These are phyloP conservation scores for Larix sibirica DNA, from an alignment of 83 land plant genomes.

Conservation along the genomic window DNA sequence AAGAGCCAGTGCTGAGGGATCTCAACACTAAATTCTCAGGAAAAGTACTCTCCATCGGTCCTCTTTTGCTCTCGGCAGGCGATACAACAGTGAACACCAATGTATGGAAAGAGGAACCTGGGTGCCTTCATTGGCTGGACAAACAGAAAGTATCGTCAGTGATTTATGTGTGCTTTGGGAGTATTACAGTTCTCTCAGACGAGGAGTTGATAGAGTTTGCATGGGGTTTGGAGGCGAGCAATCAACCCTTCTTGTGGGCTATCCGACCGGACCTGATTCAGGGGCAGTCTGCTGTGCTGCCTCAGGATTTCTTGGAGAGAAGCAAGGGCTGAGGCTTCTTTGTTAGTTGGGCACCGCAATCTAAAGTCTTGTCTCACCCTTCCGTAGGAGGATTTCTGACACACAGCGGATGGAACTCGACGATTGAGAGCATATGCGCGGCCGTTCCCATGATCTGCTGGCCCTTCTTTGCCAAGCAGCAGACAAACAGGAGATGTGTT, in stretches of 20 bases:
- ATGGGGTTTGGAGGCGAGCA: conserved; percentile 23
- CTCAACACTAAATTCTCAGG: background rate
- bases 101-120: background rate
- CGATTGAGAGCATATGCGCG: background rate
- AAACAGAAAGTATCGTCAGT: conserved; percentile 18
- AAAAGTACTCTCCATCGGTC: conserved; percentile 28
- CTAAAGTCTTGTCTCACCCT: background rate
- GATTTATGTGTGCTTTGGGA: conserved; percentile 30
- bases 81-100: background rate
- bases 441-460: conserved; percentile 12
- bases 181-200: background rate
- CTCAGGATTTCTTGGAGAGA: background rate
- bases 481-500: conserved; percentile 22
- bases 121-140: conserved; percentile 20
- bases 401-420: conserved; percentile 11
- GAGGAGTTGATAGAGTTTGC: conserved; percentile 24
- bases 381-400: conserved; percentile 10
- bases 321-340: background rate
- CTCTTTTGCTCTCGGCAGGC: conserved; percentile 16
- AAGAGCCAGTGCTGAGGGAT: conserved; percentile 25
- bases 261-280: background rate
- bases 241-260: conserved; percentile 30
- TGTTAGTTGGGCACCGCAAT: background rate
- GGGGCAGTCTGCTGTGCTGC: background rate
- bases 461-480: background rate